These are phyloP conservation scores for Moesziomyces globuligerus DNA, from an alignment of 1,284 basidiomycete species.

Conservation along the genomic window DNA sequence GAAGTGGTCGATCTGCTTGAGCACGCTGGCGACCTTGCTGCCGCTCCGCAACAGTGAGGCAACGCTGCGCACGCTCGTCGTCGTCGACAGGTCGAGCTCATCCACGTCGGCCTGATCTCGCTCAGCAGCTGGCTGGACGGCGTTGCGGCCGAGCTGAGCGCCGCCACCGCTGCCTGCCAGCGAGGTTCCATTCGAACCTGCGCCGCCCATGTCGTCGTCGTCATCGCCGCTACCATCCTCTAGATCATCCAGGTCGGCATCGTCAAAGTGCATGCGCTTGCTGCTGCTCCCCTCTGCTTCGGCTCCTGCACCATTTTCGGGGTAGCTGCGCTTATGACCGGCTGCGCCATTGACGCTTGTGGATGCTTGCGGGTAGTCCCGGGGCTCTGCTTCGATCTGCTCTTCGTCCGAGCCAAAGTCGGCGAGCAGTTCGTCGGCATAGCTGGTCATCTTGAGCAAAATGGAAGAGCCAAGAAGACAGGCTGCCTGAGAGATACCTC, in stretches of 20 bases:
- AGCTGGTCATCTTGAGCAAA: constrained; percentile 66
- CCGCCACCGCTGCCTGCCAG: constrained; percentile 5
- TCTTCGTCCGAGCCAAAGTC: constrained; percentile 75
- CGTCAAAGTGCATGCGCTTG: constrained; percentile 36
- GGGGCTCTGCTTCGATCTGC: constrained; percentile 58
- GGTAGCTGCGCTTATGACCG: constrained; percentile 31
- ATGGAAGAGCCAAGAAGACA: too few relatives aligned
- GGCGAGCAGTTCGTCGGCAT: constrained; percentile 86
- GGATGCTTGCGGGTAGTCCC: constrained; percentile 61
- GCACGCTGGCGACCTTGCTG: constrained; percentile 79
- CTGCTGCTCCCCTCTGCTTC: constrained; percentile 16
- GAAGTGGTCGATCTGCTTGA: constrained; percentile 83
- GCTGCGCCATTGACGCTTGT: constrained; percentile 69
- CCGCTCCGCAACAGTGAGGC: constrained; percentile 88
- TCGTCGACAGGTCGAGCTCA: constrained; percentile 84
- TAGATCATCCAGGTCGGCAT: constrained; percentile 61
- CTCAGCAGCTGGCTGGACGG: constrained; percentile 90
- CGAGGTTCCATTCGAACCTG: constrained; percentile 17
- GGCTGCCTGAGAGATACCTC: too few relatives aligned
- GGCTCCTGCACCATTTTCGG: constrained; percentile 70
- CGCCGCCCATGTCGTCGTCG: constrained; percentile 12
- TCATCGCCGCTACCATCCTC: constrained; percentile 41
- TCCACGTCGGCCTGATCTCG: constrained; percentile 91
- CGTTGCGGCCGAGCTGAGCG: constrained; percentile 78
- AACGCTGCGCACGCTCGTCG: constrained; percentile 85